Conservation (phyloP, 1,284 basidiomycete genomes). For the Golubevia sp. region DNA sequence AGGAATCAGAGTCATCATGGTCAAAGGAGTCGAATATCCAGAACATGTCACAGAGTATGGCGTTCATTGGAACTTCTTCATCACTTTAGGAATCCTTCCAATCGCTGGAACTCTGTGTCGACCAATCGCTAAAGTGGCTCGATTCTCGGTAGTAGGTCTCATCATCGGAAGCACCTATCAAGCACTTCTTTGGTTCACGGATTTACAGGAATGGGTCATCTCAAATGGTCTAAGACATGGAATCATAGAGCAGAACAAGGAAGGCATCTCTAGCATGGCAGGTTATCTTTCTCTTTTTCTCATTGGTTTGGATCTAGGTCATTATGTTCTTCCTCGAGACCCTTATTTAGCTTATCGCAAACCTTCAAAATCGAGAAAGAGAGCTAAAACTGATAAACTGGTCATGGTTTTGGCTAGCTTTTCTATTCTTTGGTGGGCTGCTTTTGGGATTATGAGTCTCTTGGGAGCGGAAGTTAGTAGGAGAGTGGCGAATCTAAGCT, state of each 20-base stretch:
- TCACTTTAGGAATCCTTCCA: conserved; percentile 84
- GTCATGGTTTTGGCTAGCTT: conserved; percentile 78
- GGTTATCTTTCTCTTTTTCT: conserved; percentile 91
- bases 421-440: conserved; percentile 76
- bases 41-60: conserved; percentile 97
- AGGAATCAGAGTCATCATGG: conserved; percentile 31
- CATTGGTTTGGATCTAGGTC: conserved; percentile 80
- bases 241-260: conserved; percentile 83
- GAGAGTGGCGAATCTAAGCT: conserved; percentile 71
- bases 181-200: conserved; percentile 67
- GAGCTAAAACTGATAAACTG: conserved; percentile 66
- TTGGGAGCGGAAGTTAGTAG: neutral
- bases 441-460: conserved; percentile 64
- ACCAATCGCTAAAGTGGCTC: conserved; percentile 66
- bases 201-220: conserved; percentile 72
- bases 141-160: conserved; percentile 72
- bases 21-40: conserved; percentile 51
- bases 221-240: conserved; percentile 68
- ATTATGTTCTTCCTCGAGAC: conserved; percentile 76
- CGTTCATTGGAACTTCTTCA: conserved; percentile 98
- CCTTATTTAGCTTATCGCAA: conserved; percentile 64
- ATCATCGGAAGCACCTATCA: conserved; percentile 75
- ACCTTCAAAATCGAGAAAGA: conserved; percentile 5
- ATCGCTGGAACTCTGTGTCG: conserved; percentile 70
- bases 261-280: conserved; percentile 80